A percentile compares a stretch with the other conserved stretches of the same genome.
phyloP scores from a whole-genome alignment of 306 rosid genomes.

The Cucumis hystrix region DNA sequence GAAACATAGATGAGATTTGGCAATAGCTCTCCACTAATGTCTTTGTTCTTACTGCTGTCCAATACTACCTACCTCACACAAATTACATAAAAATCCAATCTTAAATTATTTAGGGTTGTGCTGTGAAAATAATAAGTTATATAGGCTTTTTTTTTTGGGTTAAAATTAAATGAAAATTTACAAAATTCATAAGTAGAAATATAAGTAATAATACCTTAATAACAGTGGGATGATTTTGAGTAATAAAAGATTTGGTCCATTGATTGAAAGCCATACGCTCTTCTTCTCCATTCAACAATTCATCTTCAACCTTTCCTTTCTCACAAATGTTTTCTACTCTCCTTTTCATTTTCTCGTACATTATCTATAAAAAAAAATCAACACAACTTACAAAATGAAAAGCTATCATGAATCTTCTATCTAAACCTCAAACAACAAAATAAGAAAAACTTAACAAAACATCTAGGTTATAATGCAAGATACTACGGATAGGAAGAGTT shows the following conservation, averaged over 20 bases:
- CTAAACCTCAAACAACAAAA: no score
- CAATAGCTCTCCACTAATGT: constrained; percentile 4
- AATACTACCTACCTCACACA: constrained; percentile 18
- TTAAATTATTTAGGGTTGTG: no score
- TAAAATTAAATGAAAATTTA: no score
- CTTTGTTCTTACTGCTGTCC: constrained; percentile 17
- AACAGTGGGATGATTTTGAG: constrained; percentile 23
- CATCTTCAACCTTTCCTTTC: constrained; percentile 17
- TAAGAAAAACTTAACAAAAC: no score
- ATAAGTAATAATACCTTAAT: constrained; percentile 12
- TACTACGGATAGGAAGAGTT: no score
- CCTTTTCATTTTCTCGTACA: constrained; percentile 24
- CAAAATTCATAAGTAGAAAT: no score
- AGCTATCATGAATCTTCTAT: no score
- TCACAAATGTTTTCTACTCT: constrained; percentile 15
- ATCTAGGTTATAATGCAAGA: no score
- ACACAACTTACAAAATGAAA: no score
- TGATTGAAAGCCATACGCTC: constrained; percentile 7
- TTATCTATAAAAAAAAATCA: background rate
- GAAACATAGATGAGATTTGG: constrained; percentile 41
- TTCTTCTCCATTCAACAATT: constrained; percentile 5
- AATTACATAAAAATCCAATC: background rate
- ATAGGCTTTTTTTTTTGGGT: no score
- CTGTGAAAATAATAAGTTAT: no score
- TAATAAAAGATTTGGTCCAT: constrained; percentile 13